These are phyloP conservation scores for Zygosaccharomyces pseudobailii DNA, from an alignment of 1,139 yeast species.

Conservation along the genomic window DNA sequence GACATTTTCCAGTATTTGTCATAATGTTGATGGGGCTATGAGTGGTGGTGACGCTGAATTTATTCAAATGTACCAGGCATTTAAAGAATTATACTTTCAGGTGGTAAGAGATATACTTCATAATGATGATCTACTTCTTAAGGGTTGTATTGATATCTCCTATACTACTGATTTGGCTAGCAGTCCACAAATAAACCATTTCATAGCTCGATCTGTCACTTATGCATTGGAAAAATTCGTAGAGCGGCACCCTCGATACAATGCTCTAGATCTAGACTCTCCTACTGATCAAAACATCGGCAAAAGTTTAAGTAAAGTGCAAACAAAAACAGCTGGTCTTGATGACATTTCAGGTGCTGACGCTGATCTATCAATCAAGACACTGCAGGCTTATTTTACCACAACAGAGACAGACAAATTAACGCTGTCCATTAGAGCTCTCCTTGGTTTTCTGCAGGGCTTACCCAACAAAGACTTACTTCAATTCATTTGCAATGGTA, in stretches of 20 bases:
- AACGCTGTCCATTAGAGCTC: constrained; percentile 43
- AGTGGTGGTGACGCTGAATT: constrained; percentile 69
- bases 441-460: constrained; percentile 38
- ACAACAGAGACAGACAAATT: constrained; percentile 49
- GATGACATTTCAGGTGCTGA: constrained; percentile 23
- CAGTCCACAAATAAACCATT: constrained; percentile 28
- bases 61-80: constrained; percentile 42
- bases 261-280: constrained; percentile 16
- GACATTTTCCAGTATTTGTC: constrained; percentile 48
- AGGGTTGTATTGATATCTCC: constrained; percentile 32
- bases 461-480: constrained; percentile 42
- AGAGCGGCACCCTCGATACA: constrained; percentile 25
- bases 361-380: constrained; percentile 38
- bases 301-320: constrained; percentile 30
- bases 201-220: constrained; percentile 25
- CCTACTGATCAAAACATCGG: constrained; percentile 14
- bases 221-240: constrained; percentile 25
- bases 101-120: constrained; percentile 23
- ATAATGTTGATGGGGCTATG: constrained; percentile 59
- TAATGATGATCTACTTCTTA: constrained; percentile 30
- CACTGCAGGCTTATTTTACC: constrained; percentile 47
- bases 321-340: constrained; percentile 25
- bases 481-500: constrained; percentile 66
- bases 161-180: constrained; percentile 27
- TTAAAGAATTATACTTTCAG: constrained; percentile 26